Conservation (phyloP, 148 eudicot species). For the Polygonum maritimum region DNA sequence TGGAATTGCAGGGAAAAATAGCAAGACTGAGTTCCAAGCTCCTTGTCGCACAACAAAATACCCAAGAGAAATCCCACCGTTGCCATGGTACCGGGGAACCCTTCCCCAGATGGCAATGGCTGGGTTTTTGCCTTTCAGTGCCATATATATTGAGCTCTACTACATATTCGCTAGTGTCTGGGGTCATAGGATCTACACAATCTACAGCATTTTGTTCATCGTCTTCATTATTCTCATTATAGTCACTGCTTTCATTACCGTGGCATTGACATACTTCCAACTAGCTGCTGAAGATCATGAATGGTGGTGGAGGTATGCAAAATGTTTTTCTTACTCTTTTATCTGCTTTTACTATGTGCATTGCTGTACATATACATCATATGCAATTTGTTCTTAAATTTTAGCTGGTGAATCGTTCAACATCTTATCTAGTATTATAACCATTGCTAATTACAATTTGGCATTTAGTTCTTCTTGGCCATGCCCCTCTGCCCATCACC, state of each 20-base stretch:
- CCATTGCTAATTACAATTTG: neutral
- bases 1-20: slow-evolving; percentile 16
- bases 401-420: neutral
- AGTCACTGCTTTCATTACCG: slow-evolving; percentile 13
- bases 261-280: slow-evolving; percentile 12
- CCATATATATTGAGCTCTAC: slow-evolving; percentile 13
- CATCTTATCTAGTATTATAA: neutral
- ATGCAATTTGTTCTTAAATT: neutral
- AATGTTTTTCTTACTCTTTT: neutral
- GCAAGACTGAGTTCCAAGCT: slow-evolving; percentile 16
- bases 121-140: slow-evolving; percentile 17
- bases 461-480: neutral
- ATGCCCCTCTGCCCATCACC: neutral
- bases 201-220: slow-evolving; percentile 8
- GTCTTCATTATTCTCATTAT: slow-evolving; percentile 12
- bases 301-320: slow-evolving; percentile 11
- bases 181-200: slow-evolving; percentile 12
- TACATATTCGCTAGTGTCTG: slow-evolving; percentile 10
- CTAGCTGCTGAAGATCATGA: slow-evolving; percentile 14
- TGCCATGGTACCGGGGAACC: slow-evolving; percentile 14
- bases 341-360: neutral
- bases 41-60: slow-evolving; percentile 17
- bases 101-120: slow-evolving; percentile 19
- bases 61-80: slow-evolving; percentile 15
- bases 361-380: neutral